Evolutionary conservation across 2,329 filamentous ascomycete genomes (phyloP).

Genomic region (Fusarium transvaalense): DNA sequence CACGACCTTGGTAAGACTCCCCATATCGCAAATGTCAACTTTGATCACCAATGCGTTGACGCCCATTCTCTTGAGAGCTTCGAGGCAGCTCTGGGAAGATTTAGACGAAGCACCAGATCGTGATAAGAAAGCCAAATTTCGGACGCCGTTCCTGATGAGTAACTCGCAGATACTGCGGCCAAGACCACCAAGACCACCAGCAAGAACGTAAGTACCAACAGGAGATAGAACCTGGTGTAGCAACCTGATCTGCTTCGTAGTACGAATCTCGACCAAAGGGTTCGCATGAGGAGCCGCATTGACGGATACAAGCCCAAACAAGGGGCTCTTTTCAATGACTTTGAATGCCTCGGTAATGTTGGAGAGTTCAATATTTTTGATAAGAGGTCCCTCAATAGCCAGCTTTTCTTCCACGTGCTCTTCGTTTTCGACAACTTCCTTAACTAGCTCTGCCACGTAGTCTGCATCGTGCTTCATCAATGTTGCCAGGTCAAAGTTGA

Average conservation of each 20-base stretch:
- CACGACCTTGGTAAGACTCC: conserved; percentile 46
- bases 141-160: conserved; percentile 64
- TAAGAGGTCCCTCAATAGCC: not conserved
- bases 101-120: conserved; percentile 58
- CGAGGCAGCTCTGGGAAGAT: conserved; percentile 50
- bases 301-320: conserved; percentile 43
- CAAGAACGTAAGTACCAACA: conserved; percentile 65
- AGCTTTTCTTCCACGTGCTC: conserved; percentile 3
- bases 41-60: conserved; percentile 53
- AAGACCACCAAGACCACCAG: conserved; percentile 69
- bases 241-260: conserved; percentile 38
- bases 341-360: conserved; percentile 47
- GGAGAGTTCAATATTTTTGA: conserved; percentile 38
- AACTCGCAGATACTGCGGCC: conserved; percentile 66
- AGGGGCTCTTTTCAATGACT: conserved; percentile 46
- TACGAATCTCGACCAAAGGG: conserved; percentile 42
- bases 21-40: conserved; percentile 59
- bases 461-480: conserved; percentile 51
- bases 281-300: conserved; percentile 15
- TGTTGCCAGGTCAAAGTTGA: conserved; percentile 53
- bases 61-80: conserved; percentile 49
- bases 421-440: conserved; percentile 27
- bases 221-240: conserved; percentile 52
- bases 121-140: conserved; percentile 65
- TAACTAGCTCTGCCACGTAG: conserved; percentile 50